phyloP scores from a whole-genome alignment of 192 early-diverging fungal genomes.

The Coemansia sp. region DNA sequence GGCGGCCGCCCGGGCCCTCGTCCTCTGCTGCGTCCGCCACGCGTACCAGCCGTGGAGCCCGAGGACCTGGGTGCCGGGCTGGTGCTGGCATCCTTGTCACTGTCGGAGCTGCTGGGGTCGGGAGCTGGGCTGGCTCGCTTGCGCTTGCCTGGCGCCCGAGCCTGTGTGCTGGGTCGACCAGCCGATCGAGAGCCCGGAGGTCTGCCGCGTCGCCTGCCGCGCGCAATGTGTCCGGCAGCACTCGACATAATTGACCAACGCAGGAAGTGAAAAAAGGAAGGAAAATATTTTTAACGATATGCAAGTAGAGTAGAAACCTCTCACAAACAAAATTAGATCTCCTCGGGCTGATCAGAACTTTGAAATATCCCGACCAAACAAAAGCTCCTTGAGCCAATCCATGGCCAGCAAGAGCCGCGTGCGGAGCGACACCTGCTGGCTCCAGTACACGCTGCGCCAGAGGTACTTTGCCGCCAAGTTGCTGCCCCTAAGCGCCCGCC shows the following conservation, averaged over 20 bases:
- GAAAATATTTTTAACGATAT: neutral
- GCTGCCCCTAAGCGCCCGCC: slow-evolving; percentile 43
- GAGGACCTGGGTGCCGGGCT: neutral
- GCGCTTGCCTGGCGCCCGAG: neutral
- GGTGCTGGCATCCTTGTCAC: neutral
- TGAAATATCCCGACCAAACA: slow-evolving; percentile 88
- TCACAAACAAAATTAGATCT: no score
- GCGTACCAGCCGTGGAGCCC: neutral
- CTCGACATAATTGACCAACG: slow-evolving; percentile 10
- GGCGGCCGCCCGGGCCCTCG: slow-evolving; percentile 5
- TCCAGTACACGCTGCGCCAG: slow-evolving; percentile 55
- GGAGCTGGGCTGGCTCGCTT: neutral
- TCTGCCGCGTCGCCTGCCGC: slow-evolving; percentile 39
- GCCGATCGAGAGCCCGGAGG: slow-evolving; percentile 30
- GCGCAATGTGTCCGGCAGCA: slow-evolving; percentile 17
- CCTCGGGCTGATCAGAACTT: slow-evolving; percentile 20
- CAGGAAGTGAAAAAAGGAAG: slow-evolving; percentile 7
- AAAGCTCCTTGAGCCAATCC: slow-evolving; percentile 87
- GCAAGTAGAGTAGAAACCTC: neutral
- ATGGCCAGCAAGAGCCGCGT: slow-evolving; percentile 77
- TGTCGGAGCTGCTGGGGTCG: neutral
- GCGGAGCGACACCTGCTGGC: slow-evolving; percentile 63
- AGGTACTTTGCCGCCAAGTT: slow-evolving; percentile 51
- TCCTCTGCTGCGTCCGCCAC: slow-evolving; percentile 7
- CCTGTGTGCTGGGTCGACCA: neutral